Conservation (phyloP, 192 early-diverging fungal genomes). For the Podila minutissima region DNA sequence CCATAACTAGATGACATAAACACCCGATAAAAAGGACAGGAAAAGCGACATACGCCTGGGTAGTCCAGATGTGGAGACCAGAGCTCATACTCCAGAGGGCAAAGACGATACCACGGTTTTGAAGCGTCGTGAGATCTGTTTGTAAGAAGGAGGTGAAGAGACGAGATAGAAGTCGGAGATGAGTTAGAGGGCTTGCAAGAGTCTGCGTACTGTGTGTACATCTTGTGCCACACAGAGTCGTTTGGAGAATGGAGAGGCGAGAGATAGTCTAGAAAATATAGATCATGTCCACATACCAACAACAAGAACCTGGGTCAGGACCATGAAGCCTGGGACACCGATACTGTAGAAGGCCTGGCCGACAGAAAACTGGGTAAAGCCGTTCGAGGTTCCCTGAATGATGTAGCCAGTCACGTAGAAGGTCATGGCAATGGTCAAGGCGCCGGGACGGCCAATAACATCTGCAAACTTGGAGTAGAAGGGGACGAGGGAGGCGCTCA, state of each 20-base stretch:
- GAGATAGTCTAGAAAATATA: neutral
- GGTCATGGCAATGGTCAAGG: slow-evolving; percentile 7
- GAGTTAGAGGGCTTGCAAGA: too few species aligned
- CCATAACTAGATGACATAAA: too few species aligned
- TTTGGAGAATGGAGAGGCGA: neutral
- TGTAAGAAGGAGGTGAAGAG: neutral
- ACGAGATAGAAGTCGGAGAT: neutral
- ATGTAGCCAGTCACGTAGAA: slow-evolving; percentile 5
- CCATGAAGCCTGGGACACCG: slow-evolving; percentile 1
- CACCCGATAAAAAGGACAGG: too few species aligned
- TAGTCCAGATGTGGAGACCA: too few species aligned
- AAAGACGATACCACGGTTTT: slow-evolving; percentile 10
- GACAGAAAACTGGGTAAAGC: slow-evolving; percentile 3
- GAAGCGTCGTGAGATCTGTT: slow-evolving; percentile 8
- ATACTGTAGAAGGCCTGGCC: neutral
- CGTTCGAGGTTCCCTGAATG: slow-evolving; percentile 6
- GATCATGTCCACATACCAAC: slow-evolving; percentile 4
- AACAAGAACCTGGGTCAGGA: slow-evolving; percentile 2
- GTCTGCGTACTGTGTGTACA: too few species aligned
- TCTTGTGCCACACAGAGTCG: too few species aligned
- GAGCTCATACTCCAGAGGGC: neutral
- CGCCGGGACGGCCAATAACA: slow-evolving; percentile 11
- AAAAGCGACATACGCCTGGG: too few species aligned
- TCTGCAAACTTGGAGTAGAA: slow-evolving; percentile 18
- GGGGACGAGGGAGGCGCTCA: slow-evolving; percentile 7